Evolutionary conservation across 768 basidiomycete species (phyloP).

Genomic region (Cystobasidium tubakii): DNA sequence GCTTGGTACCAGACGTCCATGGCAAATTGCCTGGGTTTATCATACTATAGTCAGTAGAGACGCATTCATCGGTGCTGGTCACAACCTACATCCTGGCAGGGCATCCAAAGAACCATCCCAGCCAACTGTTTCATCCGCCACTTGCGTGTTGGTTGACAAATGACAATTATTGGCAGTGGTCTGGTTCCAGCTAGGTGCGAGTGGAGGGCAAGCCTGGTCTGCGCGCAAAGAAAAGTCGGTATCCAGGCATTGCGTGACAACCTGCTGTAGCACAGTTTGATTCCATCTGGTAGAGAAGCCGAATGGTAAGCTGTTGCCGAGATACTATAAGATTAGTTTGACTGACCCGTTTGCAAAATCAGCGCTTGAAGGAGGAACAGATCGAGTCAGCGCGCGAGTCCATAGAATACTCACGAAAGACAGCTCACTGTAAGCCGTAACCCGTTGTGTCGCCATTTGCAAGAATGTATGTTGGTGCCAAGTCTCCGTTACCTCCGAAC

Average conservation of each 20-base stretch:
- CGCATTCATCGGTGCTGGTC: no score
- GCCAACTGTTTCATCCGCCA: slow-evolving; percentile 19
- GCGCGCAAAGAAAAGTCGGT: neutral
- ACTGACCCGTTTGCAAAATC: slow-evolving; percentile 33
- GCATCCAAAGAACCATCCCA: slow-evolving; percentile 13
- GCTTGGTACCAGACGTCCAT: slow-evolving; percentile 15
- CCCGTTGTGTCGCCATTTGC: slow-evolving; percentile 34
- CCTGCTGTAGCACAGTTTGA: slow-evolving; percentile 14
- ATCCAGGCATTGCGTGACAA: slow-evolving; percentile 11
- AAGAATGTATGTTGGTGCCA: slow-evolving; percentile 13
- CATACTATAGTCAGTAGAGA: no score
- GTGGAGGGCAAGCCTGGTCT: slow-evolving; percentile 8
- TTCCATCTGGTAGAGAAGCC: slow-evolving; percentile 19
- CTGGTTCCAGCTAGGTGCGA: slow-evolving; percentile 23
- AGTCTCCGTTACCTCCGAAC: slow-evolving; percentile 13
- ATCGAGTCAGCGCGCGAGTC: neutral
- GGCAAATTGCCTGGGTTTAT: slow-evolving; percentile 1
- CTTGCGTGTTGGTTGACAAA: slow-evolving; percentile 3
- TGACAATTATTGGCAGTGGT: slow-evolving; percentile 19
- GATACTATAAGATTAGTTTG: no score
- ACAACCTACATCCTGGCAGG: slow-evolving; percentile 16
- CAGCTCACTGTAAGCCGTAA: slow-evolving; percentile 24
- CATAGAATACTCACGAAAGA: neutral
- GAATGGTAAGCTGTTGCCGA: no score
- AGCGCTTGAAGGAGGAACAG: neutral